A percentile compares a stretch with the other conserved stretches of the same genome.
Conservation (phyloP, 345 rosid species). For the Melastoma malabathricum region DNA sequence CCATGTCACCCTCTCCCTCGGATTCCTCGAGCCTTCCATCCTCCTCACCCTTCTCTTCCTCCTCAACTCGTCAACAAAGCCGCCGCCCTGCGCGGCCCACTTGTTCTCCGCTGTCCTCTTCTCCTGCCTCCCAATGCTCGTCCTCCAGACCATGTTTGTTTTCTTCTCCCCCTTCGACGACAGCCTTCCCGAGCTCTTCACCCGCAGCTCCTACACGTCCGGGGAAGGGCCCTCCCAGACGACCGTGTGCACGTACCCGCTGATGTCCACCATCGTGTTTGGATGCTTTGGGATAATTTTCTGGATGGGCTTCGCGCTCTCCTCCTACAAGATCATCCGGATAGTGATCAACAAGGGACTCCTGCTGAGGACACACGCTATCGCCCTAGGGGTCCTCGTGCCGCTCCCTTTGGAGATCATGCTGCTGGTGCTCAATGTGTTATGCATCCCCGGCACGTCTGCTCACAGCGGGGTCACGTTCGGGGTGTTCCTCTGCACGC, state of each 20-base stretch:
- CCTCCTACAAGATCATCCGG: constrained; percentile 31
- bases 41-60: constrained; percentile 41
- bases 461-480: constrained; percentile 11
- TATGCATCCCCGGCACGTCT: constrained; percentile 24
- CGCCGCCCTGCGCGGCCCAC: constrained; percentile 15
- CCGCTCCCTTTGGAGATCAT: constrained; percentile 25
- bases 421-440: constrained; percentile 13
- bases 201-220: constrained; percentile 11
- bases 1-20: constrained; percentile 38
- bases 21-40: constrained; percentile 48
- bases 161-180: constrained; percentile 3
- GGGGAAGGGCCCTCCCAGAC: constrained; percentile 6
- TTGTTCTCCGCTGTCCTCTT: constrained; percentile 26
- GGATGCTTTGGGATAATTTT: constrained; percentile 28
- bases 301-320: constrained; percentile 20
- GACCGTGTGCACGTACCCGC: constrained; percentile 35
- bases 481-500: constrained; percentile 16
- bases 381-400: constrained; percentile 20
- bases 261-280: constrained; percentile 30
- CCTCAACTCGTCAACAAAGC: constrained; percentile 39
- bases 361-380: constrained; percentile 22
- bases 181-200: constrained; percentile 14
- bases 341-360: constrained; percentile 49
- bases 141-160: constrained; percentile 21
- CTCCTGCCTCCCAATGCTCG: constrained; percentile 35